Conservation (phyloP, 768 basidiomycete genomes). For the Tricholoma hemisulphureum region DNA sequence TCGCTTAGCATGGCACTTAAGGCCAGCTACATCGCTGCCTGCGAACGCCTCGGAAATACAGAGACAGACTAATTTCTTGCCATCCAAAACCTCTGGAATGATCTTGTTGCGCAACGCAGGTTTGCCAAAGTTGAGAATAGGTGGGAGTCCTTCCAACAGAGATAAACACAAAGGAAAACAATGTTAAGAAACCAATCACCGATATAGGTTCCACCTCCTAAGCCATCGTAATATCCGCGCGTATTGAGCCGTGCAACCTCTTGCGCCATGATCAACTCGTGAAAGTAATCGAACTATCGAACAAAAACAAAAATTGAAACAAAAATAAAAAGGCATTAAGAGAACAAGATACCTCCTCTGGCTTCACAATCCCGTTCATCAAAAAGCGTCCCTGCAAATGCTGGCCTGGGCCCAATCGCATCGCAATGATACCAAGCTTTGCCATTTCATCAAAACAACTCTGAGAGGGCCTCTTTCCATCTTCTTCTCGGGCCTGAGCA, state of each 20-base stretch:
- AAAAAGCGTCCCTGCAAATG: conserved; percentile 75
- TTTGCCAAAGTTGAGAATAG: conserved; percentile 76
- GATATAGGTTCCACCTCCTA: conserved; percentile 47
- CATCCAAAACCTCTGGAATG: conserved; percentile 53
- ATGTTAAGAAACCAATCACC: conserved; percentile 14
- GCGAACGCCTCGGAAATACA: conserved; percentile 91
- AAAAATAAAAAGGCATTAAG: not conserved
- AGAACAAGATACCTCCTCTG: conserved; percentile 56
- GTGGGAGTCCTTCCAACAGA: conserved; percentile 52
- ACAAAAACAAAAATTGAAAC: not conserved
- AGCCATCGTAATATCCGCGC: conserved; percentile 76
- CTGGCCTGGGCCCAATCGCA: conserved; percentile 85
- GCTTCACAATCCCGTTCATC: conserved; percentile 71
- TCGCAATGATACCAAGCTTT: conserved; percentile 44
- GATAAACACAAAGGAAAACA: not conserved
- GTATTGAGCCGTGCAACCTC: conserved; percentile 71
- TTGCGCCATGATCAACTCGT: conserved; percentile 71
- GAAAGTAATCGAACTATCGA: conserved; percentile 73
- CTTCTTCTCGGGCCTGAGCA: conserved; percentile 64
- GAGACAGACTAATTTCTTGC: conserved; percentile 71
- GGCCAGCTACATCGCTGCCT: conserved; percentile 69
- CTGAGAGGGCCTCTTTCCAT: conserved; percentile 75
- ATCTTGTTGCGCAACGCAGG: conserved; percentile 62
- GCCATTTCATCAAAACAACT: conserved; percentile 71
- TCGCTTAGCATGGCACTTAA: conserved; percentile 69